These are phyloP conservation scores for Exophiala phaeomuriformis DNA, from an alignment of 2,329 filamentous ascomycete species.

Conservation along the genomic window DNA sequence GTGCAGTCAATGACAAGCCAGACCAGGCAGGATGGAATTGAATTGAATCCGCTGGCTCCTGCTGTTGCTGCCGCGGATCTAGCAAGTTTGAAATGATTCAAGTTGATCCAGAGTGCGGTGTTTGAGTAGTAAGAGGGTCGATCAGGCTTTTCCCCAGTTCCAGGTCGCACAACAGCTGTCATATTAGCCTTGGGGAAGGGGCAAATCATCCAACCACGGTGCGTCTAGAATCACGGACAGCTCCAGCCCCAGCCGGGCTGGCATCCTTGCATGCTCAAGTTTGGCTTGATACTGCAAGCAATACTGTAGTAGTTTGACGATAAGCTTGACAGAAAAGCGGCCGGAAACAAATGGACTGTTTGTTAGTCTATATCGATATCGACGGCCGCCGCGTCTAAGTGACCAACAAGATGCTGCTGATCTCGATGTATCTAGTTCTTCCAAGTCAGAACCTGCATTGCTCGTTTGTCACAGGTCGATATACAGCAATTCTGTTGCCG, in stretches of 20 bases:
- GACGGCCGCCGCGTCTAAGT: no score
- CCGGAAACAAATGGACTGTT: no score
- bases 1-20: no score
- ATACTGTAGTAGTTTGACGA: no score
- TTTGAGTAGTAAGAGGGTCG: not conserved
- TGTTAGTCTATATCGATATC: no score
- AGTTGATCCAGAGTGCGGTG: not conserved
- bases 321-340: no score
- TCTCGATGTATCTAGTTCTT: conserved; percentile 10
- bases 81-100: not conserved
- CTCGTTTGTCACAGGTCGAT: no score
- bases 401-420: not conserved
- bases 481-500: not conserved
- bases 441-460: not conserved
- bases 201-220: conserved; percentile 5
- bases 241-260: not conserved
- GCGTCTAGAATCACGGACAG: not conserved
- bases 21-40: no score
- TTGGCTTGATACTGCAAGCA: no score
- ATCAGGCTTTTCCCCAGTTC: not conserved
- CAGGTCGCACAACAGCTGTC: conserved; percentile 23
- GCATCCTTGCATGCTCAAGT: not conserved
- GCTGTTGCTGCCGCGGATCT: no score
- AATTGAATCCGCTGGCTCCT: no score
- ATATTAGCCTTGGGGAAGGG: conserved; percentile 19